phyloP scores from a whole-genome alignment of 2,329 filamentous ascomycete species.

The Pestalotiopsis fici region DNA sequence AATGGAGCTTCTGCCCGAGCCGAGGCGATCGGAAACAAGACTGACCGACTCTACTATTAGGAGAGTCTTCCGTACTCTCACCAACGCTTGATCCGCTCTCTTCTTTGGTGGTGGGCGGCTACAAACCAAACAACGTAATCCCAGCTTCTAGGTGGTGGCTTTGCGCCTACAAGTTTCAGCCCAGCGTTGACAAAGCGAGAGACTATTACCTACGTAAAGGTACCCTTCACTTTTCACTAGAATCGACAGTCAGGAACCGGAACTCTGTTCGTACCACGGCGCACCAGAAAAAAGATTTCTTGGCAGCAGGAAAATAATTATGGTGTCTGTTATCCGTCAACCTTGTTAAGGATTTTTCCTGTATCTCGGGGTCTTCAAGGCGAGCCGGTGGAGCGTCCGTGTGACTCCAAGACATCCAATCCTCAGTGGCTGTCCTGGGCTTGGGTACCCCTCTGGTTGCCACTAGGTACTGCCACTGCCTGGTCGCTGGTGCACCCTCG shows the following conservation, averaged over 20 bases:
- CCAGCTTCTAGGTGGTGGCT: not conserved
- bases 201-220: no score
- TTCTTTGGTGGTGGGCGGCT: not conserved
- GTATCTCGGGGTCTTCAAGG: not conserved
- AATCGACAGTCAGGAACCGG: not conserved
- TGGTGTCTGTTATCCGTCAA: not conserved
- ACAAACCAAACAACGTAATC: not conserved
- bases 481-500: not conserved
- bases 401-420: not conserved
- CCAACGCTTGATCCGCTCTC: not conserved
- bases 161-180: not conserved
- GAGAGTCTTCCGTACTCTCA: not conserved
- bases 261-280: not conserved
- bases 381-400: not conserved
- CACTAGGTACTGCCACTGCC: not conserved
- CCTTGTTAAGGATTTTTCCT: not conserved
- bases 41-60: not conserved
- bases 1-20: not conserved
- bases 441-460: not conserved
- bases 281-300: not conserved
- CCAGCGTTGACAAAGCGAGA: not conserved
- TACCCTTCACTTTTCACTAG: not conserved
- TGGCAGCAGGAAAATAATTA: not conserved
- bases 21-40: conserved; percentile 3
- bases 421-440: not conserved